Base-by-base conservation (phyloP, 768 basidiomycete species). In the Lactarius hengduanensis region DNA sequence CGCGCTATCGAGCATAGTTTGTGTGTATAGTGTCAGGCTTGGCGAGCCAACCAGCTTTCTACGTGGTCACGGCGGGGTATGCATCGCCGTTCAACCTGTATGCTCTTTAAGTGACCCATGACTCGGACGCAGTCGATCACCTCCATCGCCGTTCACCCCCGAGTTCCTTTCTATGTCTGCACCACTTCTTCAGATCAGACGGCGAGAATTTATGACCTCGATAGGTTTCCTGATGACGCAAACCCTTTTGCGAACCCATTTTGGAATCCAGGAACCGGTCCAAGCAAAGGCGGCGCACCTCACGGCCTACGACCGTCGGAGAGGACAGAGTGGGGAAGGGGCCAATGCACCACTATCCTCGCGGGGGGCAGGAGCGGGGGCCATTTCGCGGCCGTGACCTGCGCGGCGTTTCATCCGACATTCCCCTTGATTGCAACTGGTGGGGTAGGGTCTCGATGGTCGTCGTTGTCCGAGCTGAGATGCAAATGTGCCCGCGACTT, bases 161-260 rank as follows among this genome's bases (percentile, higher is more conserved):
- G 71, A 0, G 78, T 77, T 53, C 84, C 86, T 13, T 79, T 88
- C 68, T 73, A 88, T 4, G 80, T 90, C 68, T 87, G 86, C 70
- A 89, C 88, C 2, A 90, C 90, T 16, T 91, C 91, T 0, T 78
- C 86, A 53, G 91, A 93, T 73, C 84, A 84, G 70, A 84, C 89
- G 0, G 81, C 86, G 6, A 80, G 91, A 34, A 82, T 93, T 57
- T 92, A 91, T 64, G 85, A 91, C 72, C 79, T 92, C 4, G 77
- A 63, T 56, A 56, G 41, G 28, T 1, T 11, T 77, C 20, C 73
- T 77, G 3, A 66, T 74, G 16, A 74, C 77, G 1, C 61, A 36
- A 89, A 91, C 70, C 3, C 68, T 76, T 43, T 65, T 77, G 36
- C 60, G 38, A 89, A 92, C 70, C 85, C 85, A 8, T 80, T 73